Base-by-base conservation (phyloP, 108 stramenopile species). In the Ochromonas danica region DNA sequence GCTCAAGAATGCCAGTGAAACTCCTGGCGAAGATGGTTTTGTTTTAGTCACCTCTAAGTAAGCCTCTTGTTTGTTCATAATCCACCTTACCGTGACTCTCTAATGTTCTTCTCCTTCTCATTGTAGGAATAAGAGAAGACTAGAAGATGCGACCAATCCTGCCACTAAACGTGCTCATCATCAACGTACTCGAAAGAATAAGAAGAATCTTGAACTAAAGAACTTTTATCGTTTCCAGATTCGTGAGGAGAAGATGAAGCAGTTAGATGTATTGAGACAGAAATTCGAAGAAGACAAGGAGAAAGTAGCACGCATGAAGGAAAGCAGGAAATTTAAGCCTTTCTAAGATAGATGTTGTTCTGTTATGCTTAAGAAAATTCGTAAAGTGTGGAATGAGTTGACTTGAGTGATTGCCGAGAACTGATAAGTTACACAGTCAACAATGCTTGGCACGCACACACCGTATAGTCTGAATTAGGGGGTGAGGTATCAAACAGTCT, bases 141-240 rank as follows among this genome's bases (percentile, higher is more conserved):
- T 6, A 36, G 17, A 31, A 10, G 30, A 67, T 67, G 45, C 6
- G 45, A 6, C 45, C 22, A 6, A 51, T 14, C 6, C 45, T 22
- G 22, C 22, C 45, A 67, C 6, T 3, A 36, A 67, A 67, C 3
- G 25, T 67, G 63, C 30, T 36, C 14, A 31, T 67, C 33, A 28
- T 6, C 3, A 67, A 36, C 3, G 25, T 67, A 28, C 35, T 6
- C 3, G 35, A 67, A 67, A 67, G 63, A 67, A 67, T 6, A 22
- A 33, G 63, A 67, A 67, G 31, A 36, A 67, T 36, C 6, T 36
- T 10, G 63, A 67, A 25, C 25, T 67, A 36, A 67, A 67, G 63
- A 67, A 67, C 25, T 67, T 67, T 36, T 67, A 67, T 67, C 63
- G 63, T 35, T 67, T 67, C 31, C 63, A 67, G 25, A 67, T 67